Percentiles rank a stretch among this genome's conserved stretches.
Evolutionary conservation across 23 red algal genomes (phyloP).

Genomic region (Gracilaria vermiculophylla): DNA sequence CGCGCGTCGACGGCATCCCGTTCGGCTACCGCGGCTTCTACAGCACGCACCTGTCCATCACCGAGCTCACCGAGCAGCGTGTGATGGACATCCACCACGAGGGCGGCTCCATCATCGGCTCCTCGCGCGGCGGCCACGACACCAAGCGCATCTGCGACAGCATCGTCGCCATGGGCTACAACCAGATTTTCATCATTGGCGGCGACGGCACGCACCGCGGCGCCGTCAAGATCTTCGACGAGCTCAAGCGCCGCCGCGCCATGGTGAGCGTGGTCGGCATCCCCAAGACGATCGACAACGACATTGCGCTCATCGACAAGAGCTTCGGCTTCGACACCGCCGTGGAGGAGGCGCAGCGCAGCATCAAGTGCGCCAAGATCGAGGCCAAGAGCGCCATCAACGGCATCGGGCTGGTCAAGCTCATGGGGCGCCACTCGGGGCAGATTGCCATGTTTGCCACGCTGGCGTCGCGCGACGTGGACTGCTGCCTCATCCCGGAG

Average conservation of each 20-base stretch:
- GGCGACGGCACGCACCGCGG: constrained; percentile 93
- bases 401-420: constrained; percentile 91
- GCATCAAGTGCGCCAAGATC: constrained; percentile 89
- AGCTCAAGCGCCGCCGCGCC: constrained; percentile 42
- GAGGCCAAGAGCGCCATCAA: constrained; percentile 93
- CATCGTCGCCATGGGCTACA: constrained; percentile 74
- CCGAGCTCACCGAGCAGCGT: constrained; percentile 41
- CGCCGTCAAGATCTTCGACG: constrained; percentile 77
- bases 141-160: constrained; percentile 79
- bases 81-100: constrained; percentile 87
- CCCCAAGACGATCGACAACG: constrained; percentile 98
- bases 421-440: constrained; percentile 96
- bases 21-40: constrained; percentile 97
- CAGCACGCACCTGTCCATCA: constrained; percentile 60
- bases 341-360: constrained; percentile 91
- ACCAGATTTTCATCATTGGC: constrained; percentile 96
- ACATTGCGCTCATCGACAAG: constrained; percentile 95
- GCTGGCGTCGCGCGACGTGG: constrained; percentile 89
- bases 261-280: constrained; percentile 82
- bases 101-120: constrained; percentile 91
- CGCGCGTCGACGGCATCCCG: constrained; percentile 75
- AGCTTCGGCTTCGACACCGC: constrained; percentile 98
- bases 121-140: constrained; percentile 87
- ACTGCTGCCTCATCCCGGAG: constrained; percentile 97
- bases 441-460: constrained; percentile 95